Evolutionary conservation across 306 rosid species (phyloP).

Genomic region (Cucumis hystrix): DNA sequence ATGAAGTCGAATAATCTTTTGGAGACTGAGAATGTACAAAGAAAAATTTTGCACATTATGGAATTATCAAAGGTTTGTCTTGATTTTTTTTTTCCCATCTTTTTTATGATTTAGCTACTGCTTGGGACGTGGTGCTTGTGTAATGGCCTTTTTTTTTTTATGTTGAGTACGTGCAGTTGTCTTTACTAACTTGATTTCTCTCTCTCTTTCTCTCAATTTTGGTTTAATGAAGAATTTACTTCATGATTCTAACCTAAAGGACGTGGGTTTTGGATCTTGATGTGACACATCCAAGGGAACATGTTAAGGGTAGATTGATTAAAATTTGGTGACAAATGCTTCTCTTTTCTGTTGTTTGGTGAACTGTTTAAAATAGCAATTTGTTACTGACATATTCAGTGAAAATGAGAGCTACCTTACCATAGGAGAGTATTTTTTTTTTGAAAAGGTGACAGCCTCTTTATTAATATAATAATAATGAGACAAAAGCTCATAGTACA

Average conservation of each 20-base stretch:
- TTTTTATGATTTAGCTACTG: neutral
- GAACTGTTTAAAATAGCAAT: neutral
- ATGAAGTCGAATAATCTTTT: slow-evolving; percentile 40
- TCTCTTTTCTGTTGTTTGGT: neutral
- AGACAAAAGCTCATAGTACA: too few species aligned
- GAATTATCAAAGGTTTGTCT: slow-evolving; percentile 62
- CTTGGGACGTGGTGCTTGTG: neutral
- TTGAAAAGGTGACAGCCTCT: too few species aligned
- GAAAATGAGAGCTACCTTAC: neutral
- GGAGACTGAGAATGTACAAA: slow-evolving; percentile 69
- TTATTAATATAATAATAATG: too few species aligned
- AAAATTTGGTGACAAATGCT: neutral
- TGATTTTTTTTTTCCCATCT: neutral
- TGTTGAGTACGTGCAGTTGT: neutral
- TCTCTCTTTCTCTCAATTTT: neutral
- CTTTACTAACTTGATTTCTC: neutral
- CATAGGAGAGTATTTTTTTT: neutral
- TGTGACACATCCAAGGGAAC: neutral
- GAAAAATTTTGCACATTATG: slow-evolving; percentile 64
- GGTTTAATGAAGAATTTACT: neutral
- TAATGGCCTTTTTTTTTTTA: neutral
- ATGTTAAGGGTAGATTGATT: neutral
- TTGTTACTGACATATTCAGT: neutral
- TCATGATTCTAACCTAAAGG: neutral
- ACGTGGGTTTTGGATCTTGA: neutral